phyloP scores from a whole-genome alignment of 768 basidiomycete genomes.

The Termitomyces sp. region DNA sequence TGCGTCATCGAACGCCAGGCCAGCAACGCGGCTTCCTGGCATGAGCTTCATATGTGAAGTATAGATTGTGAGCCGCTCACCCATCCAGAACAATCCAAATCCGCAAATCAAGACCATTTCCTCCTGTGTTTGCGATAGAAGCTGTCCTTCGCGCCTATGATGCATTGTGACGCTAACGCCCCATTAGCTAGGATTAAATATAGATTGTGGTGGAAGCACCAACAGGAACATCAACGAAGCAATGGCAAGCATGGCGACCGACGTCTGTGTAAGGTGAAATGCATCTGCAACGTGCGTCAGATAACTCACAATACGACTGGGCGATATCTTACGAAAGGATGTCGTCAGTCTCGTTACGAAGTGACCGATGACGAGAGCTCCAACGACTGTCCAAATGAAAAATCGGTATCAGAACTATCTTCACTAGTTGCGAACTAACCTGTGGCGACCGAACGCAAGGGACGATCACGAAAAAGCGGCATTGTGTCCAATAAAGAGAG shows the following conservation, averaged over 20 bases:
- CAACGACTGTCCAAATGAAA: slow-evolving; percentile 28
- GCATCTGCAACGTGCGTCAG: slow-evolving; percentile 35
- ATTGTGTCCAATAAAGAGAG: slow-evolving; percentile 19
- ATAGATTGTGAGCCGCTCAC: slow-evolving; percentile 33
- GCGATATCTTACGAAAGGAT: slow-evolving; percentile 32
- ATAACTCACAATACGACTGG: neutral
- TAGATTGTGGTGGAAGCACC: slow-evolving; percentile 19
- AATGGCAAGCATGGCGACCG: slow-evolving; percentile 64
- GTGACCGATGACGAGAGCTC: slow-evolving; percentile 45
- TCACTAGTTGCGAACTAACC: slow-evolving; percentile 20
- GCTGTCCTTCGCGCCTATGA: slow-evolving; percentile 51
- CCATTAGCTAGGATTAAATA: neutral
- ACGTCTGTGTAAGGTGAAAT: slow-evolving; percentile 66
- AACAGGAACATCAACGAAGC: slow-evolving; percentile 62
- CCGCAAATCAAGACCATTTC: slow-evolving; percentile 68
- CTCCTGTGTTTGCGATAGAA: slow-evolving; percentile 67
- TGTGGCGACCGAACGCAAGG: slow-evolving; percentile 36
- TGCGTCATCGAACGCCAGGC: slow-evolving; percentile 39
- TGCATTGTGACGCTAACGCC: slow-evolving; percentile 57
- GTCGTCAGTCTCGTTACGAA: slow-evolving; percentile 44
- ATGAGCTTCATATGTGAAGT: neutral
- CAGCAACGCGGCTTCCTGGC: slow-evolving; percentile 29
- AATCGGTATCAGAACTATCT: neutral
- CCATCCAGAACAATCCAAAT: slow-evolving; percentile 72
- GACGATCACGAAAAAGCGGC: slow-evolving; percentile 46